Base-by-base conservation (phyloP, 192 early-diverging fungal species). In the Glomus cerebriforme region DNA sequence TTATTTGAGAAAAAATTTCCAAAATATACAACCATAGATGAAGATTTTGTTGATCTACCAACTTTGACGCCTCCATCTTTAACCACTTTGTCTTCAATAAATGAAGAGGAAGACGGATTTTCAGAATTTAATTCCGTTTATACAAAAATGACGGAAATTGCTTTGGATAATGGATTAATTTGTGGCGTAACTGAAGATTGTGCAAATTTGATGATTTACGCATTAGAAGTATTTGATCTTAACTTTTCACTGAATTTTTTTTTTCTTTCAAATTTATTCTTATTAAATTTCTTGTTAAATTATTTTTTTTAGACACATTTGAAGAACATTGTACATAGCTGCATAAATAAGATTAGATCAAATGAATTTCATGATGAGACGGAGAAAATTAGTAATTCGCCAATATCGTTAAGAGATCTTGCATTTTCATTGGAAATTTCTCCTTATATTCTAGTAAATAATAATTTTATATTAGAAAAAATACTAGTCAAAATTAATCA, bases 361-460 rank as follows among this genome's bases (percentile, higher is more conserved):
- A 37, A 43, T 43, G n/a, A 68, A 39, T 39, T 8, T 35, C 19
- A n/a, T 68, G 35, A 68, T 68, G 37, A 39, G 2, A 10, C 26
- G 4, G n/a, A 66, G 27, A 31, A 35, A 32, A 66, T 32, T 66
- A 17, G 19, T 34, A 22, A 9, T 67, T 22, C 37, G 24, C 8
- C 66, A 35, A 68, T 68, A n/a, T 39, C 66, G 19, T 43, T 68
- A 35, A 68, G 17, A 9, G 66, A 68, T 68, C 66, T 68, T 39
- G 66, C 66, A 68, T 68, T 68, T 68, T 68, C 66, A 37, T 39
- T 68, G 31, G 32, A 37, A n/a, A n/a, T 39, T 26, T 37, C 66
- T n/a, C 66, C 66, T 68, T 64, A 64, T 22, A 64, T 31, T 64
- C 31, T 68, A n/a, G 49, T 54, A 22, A 17, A 54, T 22, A 54